Evolutionary conservation across 345 rosid species (phyloP).

Genomic region (Erucastrum elatum): DNA sequence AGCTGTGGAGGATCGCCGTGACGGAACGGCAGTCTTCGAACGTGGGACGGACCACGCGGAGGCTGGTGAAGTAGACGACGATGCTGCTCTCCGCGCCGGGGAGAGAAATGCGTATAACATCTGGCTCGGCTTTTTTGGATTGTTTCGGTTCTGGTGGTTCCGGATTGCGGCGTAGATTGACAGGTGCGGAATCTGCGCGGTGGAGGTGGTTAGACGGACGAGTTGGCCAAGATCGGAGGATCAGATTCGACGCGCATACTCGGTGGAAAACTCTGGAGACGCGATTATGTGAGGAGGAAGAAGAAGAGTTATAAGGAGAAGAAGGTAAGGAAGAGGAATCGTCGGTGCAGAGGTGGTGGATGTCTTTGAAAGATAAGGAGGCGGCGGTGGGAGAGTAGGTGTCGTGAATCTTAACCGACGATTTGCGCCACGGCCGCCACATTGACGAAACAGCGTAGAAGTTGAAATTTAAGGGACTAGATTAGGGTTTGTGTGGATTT

Average conservation of each 20-base stretch:
- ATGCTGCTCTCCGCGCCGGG: constrained; percentile 61
- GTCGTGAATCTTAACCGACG: constrained; percentile 54
- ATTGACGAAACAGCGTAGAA: constrained; percentile 47
- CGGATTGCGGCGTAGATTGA: not conserved
- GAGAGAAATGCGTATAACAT: constrained; percentile 27
- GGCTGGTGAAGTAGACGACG: constrained; percentile 80
- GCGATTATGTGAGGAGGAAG: constrained; percentile 26
- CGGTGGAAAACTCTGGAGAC: constrained; percentile 60
- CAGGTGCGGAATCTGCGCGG: constrained; percentile 24
- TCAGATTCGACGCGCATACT: constrained; percentile 47
- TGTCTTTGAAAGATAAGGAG: constrained; percentile 73
- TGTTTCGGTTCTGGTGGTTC: constrained; percentile 15
- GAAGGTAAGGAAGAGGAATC: constrained; percentile 41
- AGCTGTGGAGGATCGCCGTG: constrained; percentile 62
- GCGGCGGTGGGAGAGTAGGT: constrained; percentile 37
- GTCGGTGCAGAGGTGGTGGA: constrained; percentile 55
- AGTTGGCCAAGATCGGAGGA: constrained; percentile 52
- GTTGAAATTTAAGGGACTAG: not conserved
- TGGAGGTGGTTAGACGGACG: constrained; percentile 28
- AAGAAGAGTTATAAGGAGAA: constrained; percentile 9
- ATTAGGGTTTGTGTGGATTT: constrained; percentile 34
- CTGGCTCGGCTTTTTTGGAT: constrained; percentile 31
- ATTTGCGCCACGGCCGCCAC: constrained; percentile 87
- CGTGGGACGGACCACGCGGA: constrained; percentile 74
- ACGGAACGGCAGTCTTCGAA: constrained; percentile 73